These are phyloP conservation scores for Sicyos edulis DNA, from an alignment of 306 rosid genomes.

Conservation along the genomic window DNA sequence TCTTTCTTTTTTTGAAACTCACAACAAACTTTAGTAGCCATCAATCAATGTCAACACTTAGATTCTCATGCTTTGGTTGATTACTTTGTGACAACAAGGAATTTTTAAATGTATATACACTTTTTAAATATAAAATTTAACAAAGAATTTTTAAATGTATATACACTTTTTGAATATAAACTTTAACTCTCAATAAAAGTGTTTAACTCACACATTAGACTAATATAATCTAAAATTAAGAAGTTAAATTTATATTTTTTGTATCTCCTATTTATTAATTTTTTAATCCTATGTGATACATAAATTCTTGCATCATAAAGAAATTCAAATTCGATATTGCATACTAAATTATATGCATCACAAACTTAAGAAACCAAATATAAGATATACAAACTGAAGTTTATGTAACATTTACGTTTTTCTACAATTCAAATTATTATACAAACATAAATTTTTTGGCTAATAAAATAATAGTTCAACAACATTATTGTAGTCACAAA, in stretches of 20 bases:
- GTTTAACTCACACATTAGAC: background rate
- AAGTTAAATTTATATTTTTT: background rate
- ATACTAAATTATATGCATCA: background rate
- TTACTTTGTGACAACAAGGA: too few species aligned
- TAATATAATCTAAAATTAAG: background rate
- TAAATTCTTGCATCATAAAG: background rate
- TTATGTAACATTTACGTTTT: background rate
- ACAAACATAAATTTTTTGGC: too few species aligned
- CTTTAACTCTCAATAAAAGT: background rate
- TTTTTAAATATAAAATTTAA: background rate
- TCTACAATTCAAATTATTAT: too few species aligned
- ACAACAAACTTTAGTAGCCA: background rate
- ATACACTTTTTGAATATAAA: background rate
- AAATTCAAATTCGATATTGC: background rate
- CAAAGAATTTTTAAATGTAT: too few species aligned
- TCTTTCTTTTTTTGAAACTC: too few species aligned
- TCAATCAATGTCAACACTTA: conserved; percentile 15
- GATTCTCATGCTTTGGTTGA: background rate
- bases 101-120: background rate
- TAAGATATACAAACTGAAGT: background rate
- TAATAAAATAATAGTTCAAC: too few species aligned
- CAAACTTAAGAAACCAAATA: background rate
- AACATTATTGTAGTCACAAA: too few species aligned
- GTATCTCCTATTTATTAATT: background rate
- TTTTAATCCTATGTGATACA: background rate